Percentiles rank a stretch among this genome's conserved stretches.
Conservation (phyloP, 805 yeast species). For the Candida piceae region DNA sequence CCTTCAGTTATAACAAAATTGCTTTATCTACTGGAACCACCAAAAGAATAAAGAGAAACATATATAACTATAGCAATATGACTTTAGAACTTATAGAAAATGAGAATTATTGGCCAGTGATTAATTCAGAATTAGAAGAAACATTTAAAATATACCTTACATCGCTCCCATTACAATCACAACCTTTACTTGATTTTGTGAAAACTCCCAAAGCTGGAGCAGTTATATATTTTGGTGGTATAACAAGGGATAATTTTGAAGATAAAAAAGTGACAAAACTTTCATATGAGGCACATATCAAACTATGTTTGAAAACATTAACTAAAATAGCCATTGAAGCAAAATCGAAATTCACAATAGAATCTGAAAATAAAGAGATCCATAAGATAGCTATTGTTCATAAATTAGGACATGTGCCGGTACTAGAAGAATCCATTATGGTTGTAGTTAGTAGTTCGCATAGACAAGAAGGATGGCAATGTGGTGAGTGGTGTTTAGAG, state of each 20-base stretch:
- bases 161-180: conserved; percentile 11
- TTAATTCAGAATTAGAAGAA: neutral
- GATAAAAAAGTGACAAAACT: conserved; percentile 35
- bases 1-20: too few species aligned
- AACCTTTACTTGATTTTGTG: conserved; percentile 33
- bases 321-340: conserved; percentile 32
- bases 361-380: conserved; percentile 13
- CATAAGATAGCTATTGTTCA: conserved; percentile 39
- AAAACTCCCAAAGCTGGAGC: conserved; percentile 43
- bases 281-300: conserved; percentile 42
- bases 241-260: conserved; percentile 41
- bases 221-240: conserved; percentile 44
- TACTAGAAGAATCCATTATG: conserved; percentile 40
- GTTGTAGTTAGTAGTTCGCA: conserved; percentile 42
- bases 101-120: conserved; percentile 2
- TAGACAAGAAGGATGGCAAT: conserved; percentile 43
- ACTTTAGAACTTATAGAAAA: neutral
- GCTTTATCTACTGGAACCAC: too few species aligned
- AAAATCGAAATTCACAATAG: conserved; percentile 17
- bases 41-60: too few species aligned
- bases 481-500: conserved; percentile 41
- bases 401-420: conserved; percentile 44
- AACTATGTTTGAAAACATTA: conserved; percentile 37
- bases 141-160: conserved; percentile 24
- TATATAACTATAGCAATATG: too few species aligned